Evolutionary conservation across 805 yeast species (phyloP), one percentile per base, ranked within the genome.

Genomic region (Henningerozyma blattae): DNA sequence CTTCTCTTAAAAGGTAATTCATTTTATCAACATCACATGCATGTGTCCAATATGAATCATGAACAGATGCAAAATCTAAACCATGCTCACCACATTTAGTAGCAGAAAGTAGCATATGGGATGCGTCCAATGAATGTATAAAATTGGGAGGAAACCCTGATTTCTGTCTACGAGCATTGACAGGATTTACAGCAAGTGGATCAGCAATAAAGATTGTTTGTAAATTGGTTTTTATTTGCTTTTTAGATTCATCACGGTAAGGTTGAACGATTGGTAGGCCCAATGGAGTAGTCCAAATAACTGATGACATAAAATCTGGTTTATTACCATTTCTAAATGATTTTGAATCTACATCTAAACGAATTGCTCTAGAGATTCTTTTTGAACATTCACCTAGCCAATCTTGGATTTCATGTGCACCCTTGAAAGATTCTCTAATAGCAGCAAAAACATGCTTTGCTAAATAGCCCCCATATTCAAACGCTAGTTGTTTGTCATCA

Each of bases 191-290:
- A 12, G 79, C 76, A 50, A 75, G 81, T n/a, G 97, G 96, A 61
- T 89, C 96, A 24, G 75, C 63, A 40, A 91, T 81, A 38, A 69
- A 75, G n/a, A 91, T 79, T 1, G 87, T 79, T 55, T 91, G 98
- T 42, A 91, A 61, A 44, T 80, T 80, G 0, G 98, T 89, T n/a
- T 64, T 56, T 8, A 91, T 72, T 40, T 75, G 77, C 44, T 68
- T 75, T 41, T 70, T 72, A 44, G 71, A 72, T 30, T 67, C 61
- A 19, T 75, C 70, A 46, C 98, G 70, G 53, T 91, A 91, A 1
- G 99, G 99, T 56, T 91, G 99, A 15, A 91, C 98, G 52, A 94
- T 86, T 2, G 97, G 95, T 40, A 91, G 64, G 3, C 95, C 95
- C 27, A 89, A 59, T 1, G 98, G 97, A 0, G 97, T 80, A 0